phyloP scores from a whole-genome alignment of 805 yeast species.

The Yarrowia osloensis region DNA sequence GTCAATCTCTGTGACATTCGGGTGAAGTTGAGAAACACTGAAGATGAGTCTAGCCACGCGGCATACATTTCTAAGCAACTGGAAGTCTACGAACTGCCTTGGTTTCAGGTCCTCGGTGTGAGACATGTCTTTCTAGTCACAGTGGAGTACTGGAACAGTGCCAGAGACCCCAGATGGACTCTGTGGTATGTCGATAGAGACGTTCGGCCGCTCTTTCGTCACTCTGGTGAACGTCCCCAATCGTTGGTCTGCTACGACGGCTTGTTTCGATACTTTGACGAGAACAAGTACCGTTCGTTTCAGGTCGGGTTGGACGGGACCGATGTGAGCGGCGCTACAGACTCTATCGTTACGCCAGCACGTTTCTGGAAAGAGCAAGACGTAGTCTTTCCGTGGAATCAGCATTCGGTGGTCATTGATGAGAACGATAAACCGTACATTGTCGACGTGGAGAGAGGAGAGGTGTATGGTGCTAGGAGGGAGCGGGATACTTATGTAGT shows the following conservation, averaged over 20 bases:
- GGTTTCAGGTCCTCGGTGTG: background rate
- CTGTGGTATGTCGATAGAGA: background rate
- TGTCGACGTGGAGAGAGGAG: background rate
- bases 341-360: too few relatives aligned
- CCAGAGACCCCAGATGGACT: background rate
- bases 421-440: background rate
- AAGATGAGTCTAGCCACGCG: too few relatives aligned
- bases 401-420: background rate
- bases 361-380: background rate
- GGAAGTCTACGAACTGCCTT: background rate
- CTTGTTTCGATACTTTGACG: background rate
- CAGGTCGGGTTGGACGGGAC: background rate
- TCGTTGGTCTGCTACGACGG: background rate
- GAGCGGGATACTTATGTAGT: too few relatives aligned
- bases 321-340: background rate
- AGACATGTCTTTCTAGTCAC: background rate
- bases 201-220: too few relatives aligned
- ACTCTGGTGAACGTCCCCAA: background rate
- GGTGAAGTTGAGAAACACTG: background rate
- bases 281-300: background rate
- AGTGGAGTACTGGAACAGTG: background rate
- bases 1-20: background rate
- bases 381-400: background rate
- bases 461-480: too few relatives aligned
- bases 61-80: background rate